Conservation (phyloP, 495 filamentous ascomycete species). For the Monascus purpureus region DNA sequence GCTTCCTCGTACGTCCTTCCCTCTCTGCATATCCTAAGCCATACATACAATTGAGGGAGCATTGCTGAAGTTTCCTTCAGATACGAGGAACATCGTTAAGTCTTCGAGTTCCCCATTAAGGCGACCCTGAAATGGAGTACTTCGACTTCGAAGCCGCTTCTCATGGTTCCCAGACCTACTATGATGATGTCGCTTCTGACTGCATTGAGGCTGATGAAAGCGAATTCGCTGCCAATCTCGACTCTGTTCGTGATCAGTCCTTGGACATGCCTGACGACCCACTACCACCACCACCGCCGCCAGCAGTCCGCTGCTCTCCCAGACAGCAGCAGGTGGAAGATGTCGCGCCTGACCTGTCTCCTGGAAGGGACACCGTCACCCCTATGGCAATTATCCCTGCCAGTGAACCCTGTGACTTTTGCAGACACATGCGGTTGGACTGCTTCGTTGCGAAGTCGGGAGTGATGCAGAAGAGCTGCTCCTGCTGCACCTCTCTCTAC, state of each 20-base stretch:
- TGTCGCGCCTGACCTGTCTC: slow-evolving; percentile 17
- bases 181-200: slow-evolving; percentile 30
- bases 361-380: slow-evolving; percentile 30
- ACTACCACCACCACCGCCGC: too few relatives aligned
- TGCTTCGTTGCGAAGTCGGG: slow-evolving; percentile 64
- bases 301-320: slow-evolving; percentile 14
- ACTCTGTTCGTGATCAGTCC: slow-evolving; percentile 23
- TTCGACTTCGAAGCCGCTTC: slow-evolving; percentile 41
- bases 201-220: slow-evolving; percentile 22
- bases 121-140: slow-evolving; percentile 43
- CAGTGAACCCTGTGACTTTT: slow-evolving; percentile 55
- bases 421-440: slow-evolving; percentile 49
- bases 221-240: slow-evolving; percentile 19
- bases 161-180: slow-evolving; percentile 20
- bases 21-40: too few relatives aligned
- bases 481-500: slow-evolving; percentile 63
- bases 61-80: too few relatives aligned
- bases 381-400: slow-evolving; percentile 36
- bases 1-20: too few relatives aligned
- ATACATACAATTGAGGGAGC: too few relatives aligned
- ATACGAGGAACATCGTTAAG: too few relatives aligned
- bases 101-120: too few relatives aligned
- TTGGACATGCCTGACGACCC: slow-evolving; percentile 21
- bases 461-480: slow-evolving; percentile 54
- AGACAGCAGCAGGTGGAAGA: slow-evolving; percentile 12